phyloP scores from a whole-genome alignment of 257 asterid species.

The Jacaranda copaia region DNA sequence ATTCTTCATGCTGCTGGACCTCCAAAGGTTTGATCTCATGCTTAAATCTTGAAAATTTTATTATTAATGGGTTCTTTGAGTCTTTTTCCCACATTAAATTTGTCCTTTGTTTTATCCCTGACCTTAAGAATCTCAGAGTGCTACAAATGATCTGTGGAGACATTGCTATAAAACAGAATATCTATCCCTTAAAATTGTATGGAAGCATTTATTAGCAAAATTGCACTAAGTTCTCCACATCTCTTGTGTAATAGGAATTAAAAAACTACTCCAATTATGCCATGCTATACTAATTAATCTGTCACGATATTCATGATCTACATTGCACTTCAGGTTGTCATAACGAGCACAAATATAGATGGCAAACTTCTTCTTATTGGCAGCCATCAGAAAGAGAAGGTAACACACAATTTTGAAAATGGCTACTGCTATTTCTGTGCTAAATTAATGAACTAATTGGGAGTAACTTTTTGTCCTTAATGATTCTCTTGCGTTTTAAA shows the following conservation, averaged over 20 bases:
- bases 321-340: slow-evolving; percentile 73
- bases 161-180: slow-evolving; percentile 6
- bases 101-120: slow-evolving; percentile 9
- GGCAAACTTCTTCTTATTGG: slow-evolving; percentile 90
- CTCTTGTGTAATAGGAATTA: slow-evolving; percentile 14
- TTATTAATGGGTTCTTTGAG: slow-evolving; percentile 16
- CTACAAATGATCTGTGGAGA: neutral
- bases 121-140: slow-evolving; percentile 5
- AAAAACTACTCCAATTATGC: neutral
- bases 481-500: neutral
- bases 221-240: slow-evolving; percentile 4
- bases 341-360: slow-evolving; percentile 84
- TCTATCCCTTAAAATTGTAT: slow-evolving; percentile 1
- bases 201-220: slow-evolving; percentile 18
- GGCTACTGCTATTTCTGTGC: slow-evolving; percentile 20
- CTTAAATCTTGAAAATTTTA: slow-evolving; percentile 30
- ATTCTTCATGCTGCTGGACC: slow-evolving; percentile 97
- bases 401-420: slow-evolving; percentile 38
- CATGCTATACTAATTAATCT: slow-evolving; percentile 10
- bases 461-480: neutral
- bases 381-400: slow-evolving; percentile 91
- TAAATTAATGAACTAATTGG: neutral
- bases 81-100: slow-evolving; percentile 9
- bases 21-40: slow-evolving; percentile 67
- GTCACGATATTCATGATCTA: slow-evolving; percentile 2